Base-by-base conservation (phyloP, 2,329 filamentous ascomycete species). In the Ceratocystiopsis brevicomis region DNA sequence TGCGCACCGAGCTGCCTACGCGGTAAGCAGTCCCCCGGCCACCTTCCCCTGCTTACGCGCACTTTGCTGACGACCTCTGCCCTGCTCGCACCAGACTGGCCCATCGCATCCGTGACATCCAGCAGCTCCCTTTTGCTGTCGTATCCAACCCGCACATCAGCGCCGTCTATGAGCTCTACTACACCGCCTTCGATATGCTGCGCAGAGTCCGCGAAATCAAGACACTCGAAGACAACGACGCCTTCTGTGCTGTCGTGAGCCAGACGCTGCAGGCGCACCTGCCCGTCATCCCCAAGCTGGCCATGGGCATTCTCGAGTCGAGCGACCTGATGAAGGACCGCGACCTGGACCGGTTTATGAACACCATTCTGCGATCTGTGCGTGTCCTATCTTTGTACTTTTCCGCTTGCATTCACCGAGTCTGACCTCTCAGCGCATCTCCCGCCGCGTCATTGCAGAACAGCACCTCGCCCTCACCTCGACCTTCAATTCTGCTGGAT, bases 101-200 rank as follows among this genome's bases (percentile, higher is more conserved):
- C 16, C 90, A 98, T 61, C 82, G 90, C 33, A 78, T 98, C 49
- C 84, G 92, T 46, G 88, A 98, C 58, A 96, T 98, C 74, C 90
- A 98, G 60, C 87, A 83, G 49, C 69, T 98, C 37, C 90, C 90
- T 16, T 98, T 94, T 57, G 83, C 90, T 35, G 88, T 96, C 44
- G 84, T 96, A 40, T 87, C 83, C n/a, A 98, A 98, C 54, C 76
- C 76, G 8, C 85, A 98, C 59, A 82, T 98, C 49, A 85, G 82
- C 56, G 78, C 92, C 51, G 90, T 96, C 33, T 98, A 98, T 62
- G 85, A 96, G 58, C 71, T 95, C 8, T 98, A 98, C 66, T 93
- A 95, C 62, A 78, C 78, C 51, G 88, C 90, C n/a, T 98, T 98
- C 54, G 90, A 98, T 57, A 77, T 69, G 43, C 81, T 96, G 50